Evolutionary conservation across 1,284 basidiomycete genomes (phyloP).

Genomic region (Tetrapyrgos nigripes): DNA sequence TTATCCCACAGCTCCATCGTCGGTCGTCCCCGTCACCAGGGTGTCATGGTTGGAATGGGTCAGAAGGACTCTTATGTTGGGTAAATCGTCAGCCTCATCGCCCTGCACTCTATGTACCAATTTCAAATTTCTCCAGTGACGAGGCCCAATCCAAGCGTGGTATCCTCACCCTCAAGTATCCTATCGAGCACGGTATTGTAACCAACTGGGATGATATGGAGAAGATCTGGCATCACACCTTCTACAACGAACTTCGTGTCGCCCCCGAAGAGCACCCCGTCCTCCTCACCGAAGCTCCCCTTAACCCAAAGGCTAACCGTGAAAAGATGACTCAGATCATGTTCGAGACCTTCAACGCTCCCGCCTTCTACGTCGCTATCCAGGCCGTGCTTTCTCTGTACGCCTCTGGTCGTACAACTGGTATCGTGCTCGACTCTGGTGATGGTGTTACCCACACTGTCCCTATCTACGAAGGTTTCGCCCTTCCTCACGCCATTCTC

Average conservation of each 20-base stretch:
- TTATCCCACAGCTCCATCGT: slow-evolving; percentile 69
- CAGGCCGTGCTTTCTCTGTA: slow-evolving; percentile 91
- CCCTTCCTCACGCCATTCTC: slow-evolving; percentile 82
- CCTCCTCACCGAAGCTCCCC: slow-evolving; percentile 85
- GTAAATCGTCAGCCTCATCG: slow-evolving; percentile 39
- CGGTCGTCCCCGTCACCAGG: slow-evolving; percentile 86
- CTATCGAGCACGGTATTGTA: slow-evolving; percentile 82
- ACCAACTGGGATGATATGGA: slow-evolving; percentile 97
- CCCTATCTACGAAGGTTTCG: slow-evolving; percentile 89
- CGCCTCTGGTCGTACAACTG: slow-evolving; percentile 88
- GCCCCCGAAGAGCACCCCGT: slow-evolving; percentile 89
- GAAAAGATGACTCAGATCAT: slow-evolving; percentile 97
- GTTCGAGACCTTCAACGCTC: slow-evolving; percentile 94
- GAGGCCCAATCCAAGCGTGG: slow-evolving; percentile 93
- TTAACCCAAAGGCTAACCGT: slow-evolving; percentile 91
- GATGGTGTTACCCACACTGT: slow-evolving; percentile 92
- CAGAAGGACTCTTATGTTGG: slow-evolving; percentile 86
- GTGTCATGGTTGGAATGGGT: slow-evolving; percentile 87
- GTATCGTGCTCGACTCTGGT: slow-evolving; percentile 92
- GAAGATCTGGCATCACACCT: slow-evolving; percentile 91
- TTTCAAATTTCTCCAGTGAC: slow-evolving; percentile 53
- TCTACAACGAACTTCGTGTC: slow-evolving; percentile 85
- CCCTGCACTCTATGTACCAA: background rate
- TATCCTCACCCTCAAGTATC: slow-evolving; percentile 89
- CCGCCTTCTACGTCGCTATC: slow-evolving; percentile 90